Evolutionary conservation across 495 filamentous ascomycete species (phyloP), one percentile per base, ranked within the genome.

Genomic region (Aspergillus wentii): DNA sequence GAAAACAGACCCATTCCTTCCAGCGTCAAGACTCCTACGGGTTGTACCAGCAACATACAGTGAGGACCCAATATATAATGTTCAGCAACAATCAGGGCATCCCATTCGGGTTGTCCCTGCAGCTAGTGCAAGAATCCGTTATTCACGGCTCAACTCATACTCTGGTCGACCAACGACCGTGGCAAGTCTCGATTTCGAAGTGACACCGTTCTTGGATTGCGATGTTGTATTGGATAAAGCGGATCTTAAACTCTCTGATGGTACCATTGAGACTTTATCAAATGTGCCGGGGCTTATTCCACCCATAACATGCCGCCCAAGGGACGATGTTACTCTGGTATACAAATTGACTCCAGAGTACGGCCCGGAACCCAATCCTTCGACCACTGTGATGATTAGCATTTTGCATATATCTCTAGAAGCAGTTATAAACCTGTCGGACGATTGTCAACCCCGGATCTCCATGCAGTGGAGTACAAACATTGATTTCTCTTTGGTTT

Each of bases 151-250:
- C 17, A 85, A 80, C 42, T 75, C 77, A 6, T 73, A 74, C 5
- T 73, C 79, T 15, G 69, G 75, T 10, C 79, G 74, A 40, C 71
- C 79, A n/a, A 72, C 78, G 16, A 72, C 91, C 0, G 75, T 94
- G 30, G 89, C 90, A 15, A 83, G 85, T 33, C 70, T 96, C 13
- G 89, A 95, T 57, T 68, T 95, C 34, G 90, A 96, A 59, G 82
- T 94, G 37, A 91, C 87, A 0, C 81, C 88, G 15, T 89, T 87
- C 44, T 76, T 87, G 33, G 77, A 79, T 25, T 86, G 79, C 48
- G 79, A 85, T 52, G 77, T 89, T 31, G 55, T 62, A 5, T 75
- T 97, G 20, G 68, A 83, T 35, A 74, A 76, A 33, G 80, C 88
- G 31, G 59, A 76, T n/a, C 67, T 94, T 35, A 49, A 61, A 5